phyloP scores from a whole-genome alignment of 768 basidiomycete species.

The Amanita molliuscula region DNA sequence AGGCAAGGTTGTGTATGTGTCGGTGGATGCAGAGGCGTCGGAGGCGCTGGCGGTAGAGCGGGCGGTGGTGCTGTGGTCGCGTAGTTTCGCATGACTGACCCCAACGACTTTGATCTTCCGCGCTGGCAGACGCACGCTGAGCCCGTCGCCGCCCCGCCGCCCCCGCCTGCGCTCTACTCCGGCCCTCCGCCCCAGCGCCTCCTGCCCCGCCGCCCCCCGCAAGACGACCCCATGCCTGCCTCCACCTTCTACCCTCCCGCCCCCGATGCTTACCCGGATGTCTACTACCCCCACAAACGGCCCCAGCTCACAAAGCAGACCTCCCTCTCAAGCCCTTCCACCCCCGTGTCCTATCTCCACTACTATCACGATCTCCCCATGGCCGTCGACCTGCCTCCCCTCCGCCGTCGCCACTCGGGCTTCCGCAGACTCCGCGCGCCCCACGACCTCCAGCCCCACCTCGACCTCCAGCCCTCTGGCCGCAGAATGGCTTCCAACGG shows the following conservation, averaged over 20 bases:
- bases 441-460: constrained; percentile 69
- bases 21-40: constrained; percentile 36
- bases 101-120: constrained; percentile 81
- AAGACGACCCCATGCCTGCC: constrained; percentile 28
- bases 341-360: constrained; percentile 60
- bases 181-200: constrained; percentile 55
- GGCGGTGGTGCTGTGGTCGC: constrained; percentile 17
- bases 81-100: constrained; percentile 41
- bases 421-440: constrained; percentile 70
- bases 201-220: constrained; percentile 47
- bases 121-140: constrained; percentile 66
- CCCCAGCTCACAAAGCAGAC: constrained; percentile 37
- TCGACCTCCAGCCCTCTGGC: constrained; percentile 50
- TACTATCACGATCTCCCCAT: constrained; percentile 61
- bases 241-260: constrained; percentile 49
- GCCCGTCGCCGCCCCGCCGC: constrained; percentile 36
- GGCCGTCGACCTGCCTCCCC: constrained; percentile 54
- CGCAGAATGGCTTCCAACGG: constrained; percentile 74
- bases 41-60: constrained; percentile 52
- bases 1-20: constrained; percentile 20
- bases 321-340: constrained; percentile 61
- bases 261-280: constrained; percentile 43
- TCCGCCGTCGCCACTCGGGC: constrained; percentile 62
- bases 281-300: constrained; percentile 56
- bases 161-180: constrained; percentile 43